A percentile compares a stretch with the other conserved stretches of the same genome.
Evolutionary conservation across 169 alveolate species (phyloP).

Genomic region (Blepharisma undulans): DNA sequence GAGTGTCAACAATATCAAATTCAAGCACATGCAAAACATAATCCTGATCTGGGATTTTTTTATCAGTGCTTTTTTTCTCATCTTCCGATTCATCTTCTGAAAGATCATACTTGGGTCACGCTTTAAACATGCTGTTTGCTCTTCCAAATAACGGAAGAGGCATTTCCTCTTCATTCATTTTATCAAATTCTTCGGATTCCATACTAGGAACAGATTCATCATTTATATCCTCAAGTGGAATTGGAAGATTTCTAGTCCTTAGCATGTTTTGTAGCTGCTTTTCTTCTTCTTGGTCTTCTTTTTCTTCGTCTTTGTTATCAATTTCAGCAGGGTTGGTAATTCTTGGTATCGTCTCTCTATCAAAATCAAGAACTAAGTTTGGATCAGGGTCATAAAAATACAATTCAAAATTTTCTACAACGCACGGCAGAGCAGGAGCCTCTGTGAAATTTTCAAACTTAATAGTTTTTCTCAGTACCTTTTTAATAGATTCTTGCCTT

Average conservation of each 20-base stretch:
- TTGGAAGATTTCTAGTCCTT: neutral
- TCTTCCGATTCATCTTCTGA: neutral
- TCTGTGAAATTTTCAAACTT: neutral
- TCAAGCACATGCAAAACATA: neutral
- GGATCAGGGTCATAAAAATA: neutral
- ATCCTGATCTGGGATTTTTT: neutral
- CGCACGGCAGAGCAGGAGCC: neutral
- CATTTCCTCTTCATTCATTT: neutral
- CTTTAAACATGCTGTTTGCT: neutral
- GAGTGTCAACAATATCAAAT: neutral
- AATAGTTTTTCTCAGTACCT: neutral
- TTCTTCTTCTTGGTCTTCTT: neutral
- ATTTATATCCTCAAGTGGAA: neutral
- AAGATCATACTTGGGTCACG: neutral
- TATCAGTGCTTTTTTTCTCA: neutral
- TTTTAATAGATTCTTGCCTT: neutral
- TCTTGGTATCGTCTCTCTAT: neutral
- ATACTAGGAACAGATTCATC: neutral
- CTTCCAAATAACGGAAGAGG: neutral
- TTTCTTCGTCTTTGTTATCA: neutral
- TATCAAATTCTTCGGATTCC: neutral
- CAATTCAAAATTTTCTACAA: neutral
- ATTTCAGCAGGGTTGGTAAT: neutral
- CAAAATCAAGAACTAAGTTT: neutral
- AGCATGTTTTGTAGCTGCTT: neutral